These are phyloP conservation scores for Primulina eburnea DNA, from an alignment of 257 asterid genomes.

Conservation along the genomic window DNA sequence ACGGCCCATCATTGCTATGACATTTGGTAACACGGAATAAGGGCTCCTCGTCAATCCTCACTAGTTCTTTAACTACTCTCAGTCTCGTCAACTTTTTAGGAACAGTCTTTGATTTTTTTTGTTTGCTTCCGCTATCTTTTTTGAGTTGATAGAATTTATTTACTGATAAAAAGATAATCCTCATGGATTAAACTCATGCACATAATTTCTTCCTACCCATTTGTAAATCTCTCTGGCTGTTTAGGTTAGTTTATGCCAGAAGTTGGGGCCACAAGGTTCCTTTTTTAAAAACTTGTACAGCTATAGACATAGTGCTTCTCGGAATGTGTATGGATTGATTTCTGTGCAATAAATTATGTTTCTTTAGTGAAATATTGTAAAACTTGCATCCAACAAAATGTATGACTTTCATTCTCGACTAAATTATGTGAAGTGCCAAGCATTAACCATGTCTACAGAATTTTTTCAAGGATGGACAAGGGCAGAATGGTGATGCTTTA, in stretches of 20 bases:
- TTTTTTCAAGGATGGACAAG: neutral
- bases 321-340: slow-evolving; percentile 13
- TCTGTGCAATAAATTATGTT: slow-evolving; percentile 23
- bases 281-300: slow-evolving; percentile 54
- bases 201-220: slow-evolving; percentile 26
- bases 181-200: slow-evolving; percentile 34
- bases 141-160: slow-evolving; percentile 47
- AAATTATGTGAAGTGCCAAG: slow-evolving; percentile 12
- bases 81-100: slow-evolving; percentile 29
- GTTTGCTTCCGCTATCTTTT: slow-evolving; percentile 34
- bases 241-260: slow-evolving; percentile 47
- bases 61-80: slow-evolving; percentile 43
- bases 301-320: slow-evolving; percentile 28
- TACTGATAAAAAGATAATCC: slow-evolving; percentile 36
- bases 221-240: slow-evolving; percentile 36
- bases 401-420: slow-evolving; percentile 14
- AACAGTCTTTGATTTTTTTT: slow-evolving; percentile 37
- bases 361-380: slow-evolving; percentile 19
- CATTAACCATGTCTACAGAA: neutral
- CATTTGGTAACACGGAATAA: slow-evolving; percentile 97
- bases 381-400: slow-evolving; percentile 10
- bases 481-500: neutral
- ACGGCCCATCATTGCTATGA: slow-evolving; percentile 88
- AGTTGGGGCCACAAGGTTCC: slow-evolving; percentile 2
- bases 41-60: slow-evolving; percentile 64